Evolutionary conservation across 2,329 filamentous ascomycete genomes (phyloP).

Genomic region (Pseudonectria foliicola): DNA sequence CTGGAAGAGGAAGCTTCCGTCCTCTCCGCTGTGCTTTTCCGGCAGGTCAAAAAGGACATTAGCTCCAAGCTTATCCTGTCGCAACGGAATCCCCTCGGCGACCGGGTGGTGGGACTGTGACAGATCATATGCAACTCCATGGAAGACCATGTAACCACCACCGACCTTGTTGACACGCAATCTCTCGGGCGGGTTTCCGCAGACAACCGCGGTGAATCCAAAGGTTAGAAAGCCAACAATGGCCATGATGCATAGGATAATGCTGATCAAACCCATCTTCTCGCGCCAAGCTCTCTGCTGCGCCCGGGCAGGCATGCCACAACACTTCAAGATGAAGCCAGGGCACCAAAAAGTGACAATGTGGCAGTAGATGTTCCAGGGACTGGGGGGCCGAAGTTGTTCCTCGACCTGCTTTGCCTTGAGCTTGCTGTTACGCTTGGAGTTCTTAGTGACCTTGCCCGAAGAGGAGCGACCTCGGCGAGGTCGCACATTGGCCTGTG

Average conservation of each 20-base stretch:
- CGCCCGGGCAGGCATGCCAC: slow-evolving; percentile 75
- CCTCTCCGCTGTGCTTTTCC: slow-evolving; percentile 75
- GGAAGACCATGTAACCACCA: slow-evolving; percentile 87
- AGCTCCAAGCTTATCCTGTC: slow-evolving; percentile 41
- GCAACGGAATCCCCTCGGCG: slow-evolving; percentile 66
- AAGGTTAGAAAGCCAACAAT: slow-evolving; percentile 95
- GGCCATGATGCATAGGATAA: slow-evolving; percentile 81
- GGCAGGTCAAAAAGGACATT: slow-evolving; percentile 87
- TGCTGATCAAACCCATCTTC: slow-evolving; percentile 93
- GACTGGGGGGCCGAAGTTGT: slow-evolving; percentile 68
- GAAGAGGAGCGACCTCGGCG: slow-evolving; percentile 40
- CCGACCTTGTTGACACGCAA: slow-evolving; percentile 78
- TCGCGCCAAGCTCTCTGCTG: slow-evolving; percentile 94
- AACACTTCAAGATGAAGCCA: slow-evolving; percentile 74
- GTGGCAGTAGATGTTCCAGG: slow-evolving; percentile 95
- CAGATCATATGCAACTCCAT: slow-evolving; percentile 84
- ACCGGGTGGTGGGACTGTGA: slow-evolving; percentile 68
- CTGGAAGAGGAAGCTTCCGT: slow-evolving; percentile 96
- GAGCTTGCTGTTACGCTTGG: slow-evolving; percentile 37
- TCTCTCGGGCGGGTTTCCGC: slow-evolving; percentile 62
- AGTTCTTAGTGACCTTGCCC: slow-evolving; percentile 58
- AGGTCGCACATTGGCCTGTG: slow-evolving; percentile 14
- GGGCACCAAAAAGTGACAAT: slow-evolving; percentile 94
- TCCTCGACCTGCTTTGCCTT: slow-evolving; percentile 51
- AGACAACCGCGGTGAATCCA: slow-evolving; percentile 87